Base-by-base conservation (phyloP, 2,329 filamentous ascomycete species). In the Apiospora saccharicola region DNA sequence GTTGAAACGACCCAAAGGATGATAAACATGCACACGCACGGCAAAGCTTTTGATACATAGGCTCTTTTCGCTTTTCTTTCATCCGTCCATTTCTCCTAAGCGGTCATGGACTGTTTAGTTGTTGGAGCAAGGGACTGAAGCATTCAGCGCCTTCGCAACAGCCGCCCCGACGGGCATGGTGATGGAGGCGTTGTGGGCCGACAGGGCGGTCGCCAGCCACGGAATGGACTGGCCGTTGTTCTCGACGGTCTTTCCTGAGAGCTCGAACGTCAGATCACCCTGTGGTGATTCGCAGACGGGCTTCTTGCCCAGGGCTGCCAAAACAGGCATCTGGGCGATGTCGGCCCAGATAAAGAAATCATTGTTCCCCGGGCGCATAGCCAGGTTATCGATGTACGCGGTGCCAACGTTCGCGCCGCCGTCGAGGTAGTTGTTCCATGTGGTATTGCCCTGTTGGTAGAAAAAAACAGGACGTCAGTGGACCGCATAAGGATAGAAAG, bases 341-440 rank as follows among this genome's bases (percentile, higher is more conserved):
- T 79, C 85, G 75, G 89, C 87, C 72, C 85, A 86, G 80, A 92
- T 86, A 67, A 83, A 78, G 76, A 88, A 86, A 22, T 80, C 81
- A 82, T 92, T 92, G 76, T 83, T 79, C 72, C 91, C 92, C 3
- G 91, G 91, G 46, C 76, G 78, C 67, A 93, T 86, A 24, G 86
- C 74, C 64, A 74, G 82, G 81, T 92, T 85, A 75, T 89, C 82
- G 73, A 93, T 86, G 74, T 85, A 87, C 10, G 89, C 82, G 53
- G 82, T 86, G 70, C 91, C 92, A 73, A 93, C 84, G 1, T 82
- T 74, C 64, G 81, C 75, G 67, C 83, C 86, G 64, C 86, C 84
- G 57, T 41, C 34, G 70, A 91, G 85, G 76, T 84, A 88, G 78
- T 90, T 90, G 80, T 85, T 82, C 81, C 92, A 91, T 41, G 87